Evolutionary conservation across 148 eudicot species (phyloP).

Genomic region (Euryodendron excelsum): DNA sequence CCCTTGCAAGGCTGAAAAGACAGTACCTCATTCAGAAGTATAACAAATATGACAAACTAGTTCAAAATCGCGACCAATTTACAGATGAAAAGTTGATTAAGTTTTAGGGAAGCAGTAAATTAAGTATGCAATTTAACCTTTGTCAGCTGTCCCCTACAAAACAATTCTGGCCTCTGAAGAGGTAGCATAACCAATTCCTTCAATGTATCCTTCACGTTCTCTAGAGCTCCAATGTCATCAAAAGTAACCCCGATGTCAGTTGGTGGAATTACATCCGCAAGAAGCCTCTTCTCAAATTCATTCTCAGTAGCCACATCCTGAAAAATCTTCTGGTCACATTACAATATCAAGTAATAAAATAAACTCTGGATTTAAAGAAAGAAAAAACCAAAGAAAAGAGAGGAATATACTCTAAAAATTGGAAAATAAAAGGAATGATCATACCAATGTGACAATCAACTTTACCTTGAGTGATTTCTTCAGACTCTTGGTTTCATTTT

Average conservation of each 20-base stretch:
- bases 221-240: constrained; percentile 88
- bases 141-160: constrained; percentile 80
- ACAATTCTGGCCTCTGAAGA: constrained; percentile 89
- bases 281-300: constrained; percentile 90
- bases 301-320: constrained; percentile 97
- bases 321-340: constrained; percentile 4
- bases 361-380: no score
- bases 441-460: constrained; percentile 3
- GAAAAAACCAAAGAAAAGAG: neutral
- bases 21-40: constrained; percentile 25
- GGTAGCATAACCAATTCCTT: constrained; percentile 92
- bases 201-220: constrained; percentile 78
- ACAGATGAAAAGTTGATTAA: constrained; percentile 8
- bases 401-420: neutral
- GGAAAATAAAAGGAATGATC: no score
- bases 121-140: constrained; percentile 46
- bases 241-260: constrained; percentile 85
- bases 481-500: constrained; percentile 70
- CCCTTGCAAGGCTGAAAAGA: neutral
- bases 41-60: constrained; percentile 1
- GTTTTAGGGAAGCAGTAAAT: neutral
- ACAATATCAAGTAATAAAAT: neutral
- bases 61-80: constrained; percentile 8
- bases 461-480: constrained; percentile 91
- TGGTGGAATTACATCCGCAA: constrained; percentile 84